Percentiles rank a stretch among this genome's conserved stretches.
Evolutionary conservation across 1,139 yeast genomes (phyloP).

Genomic region (Saccharomyces pastorianus): DNA sequence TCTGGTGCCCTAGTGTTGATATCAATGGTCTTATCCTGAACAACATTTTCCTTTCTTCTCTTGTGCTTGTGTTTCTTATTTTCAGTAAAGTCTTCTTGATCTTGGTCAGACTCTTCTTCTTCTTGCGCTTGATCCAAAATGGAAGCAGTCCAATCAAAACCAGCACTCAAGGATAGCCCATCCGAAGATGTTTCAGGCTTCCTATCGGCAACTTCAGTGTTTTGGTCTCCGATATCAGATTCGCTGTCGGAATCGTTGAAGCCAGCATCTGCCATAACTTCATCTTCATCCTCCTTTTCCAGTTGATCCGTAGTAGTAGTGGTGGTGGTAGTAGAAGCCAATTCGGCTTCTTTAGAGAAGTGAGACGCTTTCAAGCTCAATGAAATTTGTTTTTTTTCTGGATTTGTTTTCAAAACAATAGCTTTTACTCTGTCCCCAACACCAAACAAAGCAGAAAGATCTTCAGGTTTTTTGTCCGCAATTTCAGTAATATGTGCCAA

Average conservation of each 20-base stretch:
- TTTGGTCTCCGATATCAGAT: constrained; percentile 16
- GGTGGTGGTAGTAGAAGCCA: constrained; percentile 47
- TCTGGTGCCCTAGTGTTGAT: constrained; percentile 82
- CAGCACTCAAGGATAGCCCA: constrained; percentile 67
- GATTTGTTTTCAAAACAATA: constrained; percentile 61
- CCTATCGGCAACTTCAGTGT: constrained; percentile 14
- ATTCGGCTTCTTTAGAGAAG: constrained; percentile 69
- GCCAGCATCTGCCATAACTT: constrained; percentile 23
- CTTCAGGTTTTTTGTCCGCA: constrained; percentile 57
- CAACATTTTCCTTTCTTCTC: constrained; percentile 41
- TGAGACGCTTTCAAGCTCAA: constrained; percentile 10
- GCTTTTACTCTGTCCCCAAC: constrained; percentile 62
- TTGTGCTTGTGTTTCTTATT: constrained; percentile 36
- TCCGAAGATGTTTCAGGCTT: constrained; percentile 27
- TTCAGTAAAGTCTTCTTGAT: constrained; percentile 46
- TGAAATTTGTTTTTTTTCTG: constrained; percentile 43
- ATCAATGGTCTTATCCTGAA: constrained; percentile 79
- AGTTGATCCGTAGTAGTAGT: constrained; percentile 37
- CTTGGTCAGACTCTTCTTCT: constrained; percentile 45
- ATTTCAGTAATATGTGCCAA: constrained; percentile 82
- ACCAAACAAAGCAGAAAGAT: constrained; percentile 54
- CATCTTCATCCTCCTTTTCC: constrained; percentile 29
- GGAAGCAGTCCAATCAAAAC: constrained; percentile 92
- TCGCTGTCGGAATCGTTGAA: constrained; percentile 18
- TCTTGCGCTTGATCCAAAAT: constrained; percentile 72